A percentile compares a stretch with the other conserved stretches of the same genome.
Conservation (phyloP, 176 grass and related monocot genomes). For the Oryza australiensis region DNA sequence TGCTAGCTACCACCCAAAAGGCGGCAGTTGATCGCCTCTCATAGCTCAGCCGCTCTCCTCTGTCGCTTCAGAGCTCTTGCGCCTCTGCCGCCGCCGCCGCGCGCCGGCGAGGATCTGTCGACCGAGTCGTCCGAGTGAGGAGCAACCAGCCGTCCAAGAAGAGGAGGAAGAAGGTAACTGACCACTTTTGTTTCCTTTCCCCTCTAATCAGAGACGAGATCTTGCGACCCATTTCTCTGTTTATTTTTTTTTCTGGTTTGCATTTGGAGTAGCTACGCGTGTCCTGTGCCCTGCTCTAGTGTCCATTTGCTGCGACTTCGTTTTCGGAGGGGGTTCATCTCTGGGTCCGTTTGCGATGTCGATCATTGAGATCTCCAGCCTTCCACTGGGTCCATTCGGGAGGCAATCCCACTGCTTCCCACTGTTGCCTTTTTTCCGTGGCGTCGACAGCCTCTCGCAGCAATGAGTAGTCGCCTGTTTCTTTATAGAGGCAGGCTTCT, state of each 20-base stretch:
- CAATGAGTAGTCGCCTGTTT: constrained; percentile 31
- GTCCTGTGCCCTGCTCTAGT: background rate
- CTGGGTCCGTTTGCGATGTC: constrained; percentile 15
- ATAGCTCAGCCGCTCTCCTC: background rate
- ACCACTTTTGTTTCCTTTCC: background rate
- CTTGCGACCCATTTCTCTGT: background rate
- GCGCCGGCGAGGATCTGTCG: background rate
- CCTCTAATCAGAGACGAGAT: background rate
- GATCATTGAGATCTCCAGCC: constrained; percentile 55
- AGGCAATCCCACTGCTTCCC: constrained; percentile 52
- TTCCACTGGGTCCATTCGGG: constrained; percentile 34
- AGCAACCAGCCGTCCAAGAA: background rate
- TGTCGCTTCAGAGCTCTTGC: constrained; percentile 33
- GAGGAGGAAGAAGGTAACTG: constrained; percentile 27
- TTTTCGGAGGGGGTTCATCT: background rate
- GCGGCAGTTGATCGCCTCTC: background rate
- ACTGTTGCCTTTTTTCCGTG: constrained; percentile 50
- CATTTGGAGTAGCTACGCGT: background rate
- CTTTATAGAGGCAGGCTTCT: background rate
- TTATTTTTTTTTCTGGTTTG: background rate
- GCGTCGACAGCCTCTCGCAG: constrained; percentile 27
- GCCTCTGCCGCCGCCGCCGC: constrained; percentile 5
- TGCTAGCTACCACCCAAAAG: constrained; percentile 29
- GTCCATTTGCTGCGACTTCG: background rate
- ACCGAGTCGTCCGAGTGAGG: background rate